A percentile compares a stretch with the other conserved stretches of the same genome.
These are phyloP conservation scores for Cutaneotrichosporon sp. DNA, from an alignment of 1,284 basidiomycete species.

Conservation along the genomic window DNA sequence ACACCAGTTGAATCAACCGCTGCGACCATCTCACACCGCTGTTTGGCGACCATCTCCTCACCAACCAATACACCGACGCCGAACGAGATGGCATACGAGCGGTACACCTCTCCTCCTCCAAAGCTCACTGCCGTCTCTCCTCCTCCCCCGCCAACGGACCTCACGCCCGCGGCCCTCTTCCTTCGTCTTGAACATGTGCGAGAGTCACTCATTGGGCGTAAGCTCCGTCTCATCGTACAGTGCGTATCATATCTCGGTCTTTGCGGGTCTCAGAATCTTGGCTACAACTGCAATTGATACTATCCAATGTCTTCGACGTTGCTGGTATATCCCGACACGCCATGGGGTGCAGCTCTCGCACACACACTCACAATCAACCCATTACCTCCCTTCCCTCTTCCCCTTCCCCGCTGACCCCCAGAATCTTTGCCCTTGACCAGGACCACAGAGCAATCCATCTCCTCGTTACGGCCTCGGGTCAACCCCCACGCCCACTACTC, in stretches of 20 bases:
- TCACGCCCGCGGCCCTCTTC: background rate
- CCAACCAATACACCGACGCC: too few species aligned
- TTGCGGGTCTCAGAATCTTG: too few species aligned
- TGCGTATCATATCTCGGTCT: background rate
- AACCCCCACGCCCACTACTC: background rate
- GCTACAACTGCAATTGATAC: too few species aligned
- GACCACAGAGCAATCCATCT: background rate
- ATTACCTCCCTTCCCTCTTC: background rate
- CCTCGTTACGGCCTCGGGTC: background rate
- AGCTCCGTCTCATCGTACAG: conserved; percentile 3
- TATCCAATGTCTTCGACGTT: too few species aligned
- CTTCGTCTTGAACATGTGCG: background rate
- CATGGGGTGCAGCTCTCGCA: too few species aligned
- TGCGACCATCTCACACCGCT: too few species aligned
- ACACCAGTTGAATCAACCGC: too few species aligned
- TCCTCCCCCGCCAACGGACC: background rate
- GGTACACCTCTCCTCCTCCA: background rate
- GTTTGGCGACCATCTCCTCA: background rate
- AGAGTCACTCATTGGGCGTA: background rate
- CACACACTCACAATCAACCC: too few species aligned
- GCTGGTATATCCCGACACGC: too few species aligned
- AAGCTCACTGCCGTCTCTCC: background rate
- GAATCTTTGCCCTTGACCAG: conserved; percentile 2
- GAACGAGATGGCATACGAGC: too few species aligned
- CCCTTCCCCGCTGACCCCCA: background rate